Base-by-base conservation (phyloP, 2,329 filamentous ascomycete genomes). In the Bimuria novae-zelandiae region DNA sequence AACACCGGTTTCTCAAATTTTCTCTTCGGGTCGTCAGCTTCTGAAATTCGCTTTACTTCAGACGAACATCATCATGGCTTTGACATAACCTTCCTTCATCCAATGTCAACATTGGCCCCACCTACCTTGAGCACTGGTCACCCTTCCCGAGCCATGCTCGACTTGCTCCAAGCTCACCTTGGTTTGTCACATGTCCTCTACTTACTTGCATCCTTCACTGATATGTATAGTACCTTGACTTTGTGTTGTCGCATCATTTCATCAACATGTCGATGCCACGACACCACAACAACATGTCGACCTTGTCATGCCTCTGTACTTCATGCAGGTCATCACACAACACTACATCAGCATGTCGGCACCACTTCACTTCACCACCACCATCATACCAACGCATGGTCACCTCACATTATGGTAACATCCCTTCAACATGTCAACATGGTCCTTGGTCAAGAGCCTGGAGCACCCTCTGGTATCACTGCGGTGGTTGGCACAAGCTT, bases 401-500 rank as follows among this genome's bases (percentile, higher is more conserved):
- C 5, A 23, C 19, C 3, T 23, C 21, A 22, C 37, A 22, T 40
- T 16, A 33, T 37, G 37, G 19, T 14, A 32, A n/a, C 27, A 22
- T 14, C 29, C n/a, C 14, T 19, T n/a, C 12, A n/a, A 23, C 11
- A 33, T 7, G 17, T 11, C 27, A 8, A 16, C 11, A 3, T 8
- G 11, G 4, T 7, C 27, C 14, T 19, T 23, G 17, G 8, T 33
- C 17, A 30, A 22, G 29, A 23, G 17, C 41, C 23, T 33, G 17
- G 41, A 33, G 27, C 41, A 44, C 19, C 23, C 11, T 10, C 17
- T 4, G 16, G 27, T 32, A 43, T 22, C 16, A 30, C 25, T 12
- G 10, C 27, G 22, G 22, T 16, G 45, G 19, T 44, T 32, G 39
- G 29, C 27, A 49, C 40, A 43, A 43, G 40, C 40, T 36, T 36